Base-by-base conservation (phyloP, 345 rosid genomes). In the Citrus sp. region DNA sequence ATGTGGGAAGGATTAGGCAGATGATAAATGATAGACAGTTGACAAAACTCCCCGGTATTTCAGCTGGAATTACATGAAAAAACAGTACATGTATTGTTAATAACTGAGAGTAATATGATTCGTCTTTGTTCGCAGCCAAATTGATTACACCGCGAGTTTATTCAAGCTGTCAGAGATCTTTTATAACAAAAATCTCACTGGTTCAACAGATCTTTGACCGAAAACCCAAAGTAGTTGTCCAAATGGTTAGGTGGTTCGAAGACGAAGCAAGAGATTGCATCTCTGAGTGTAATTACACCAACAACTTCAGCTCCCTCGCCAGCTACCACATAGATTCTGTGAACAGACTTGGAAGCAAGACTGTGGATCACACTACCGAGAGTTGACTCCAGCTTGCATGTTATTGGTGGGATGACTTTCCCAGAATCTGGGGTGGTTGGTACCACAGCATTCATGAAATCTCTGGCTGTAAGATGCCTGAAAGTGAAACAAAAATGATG, bases 231-330 rank as follows among this genome's bases (percentile, higher is more conserved):
- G 84, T 81, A 88, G 79, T 79, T 82, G 54, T 92, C 96, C 27
- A 88, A 86, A 87, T 85, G 88, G 80, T 86, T 82, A 2, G 94
- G 91, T 69, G 99, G 97, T 82, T 95, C 98, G 42, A 56, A 86
- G 59, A 92, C 83, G 87, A 95, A 93, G 83, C 97, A 93, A 78
- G 98, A 89, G 74, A 93, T 95, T 66, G 93, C 98, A 80, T 93
- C 99, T 85, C 98, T 80, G 16, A 92, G 89, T 1, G 99, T 95
- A 75, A 95, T 92, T 46, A 95, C 93, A 9, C 99, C 98, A 49
- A 68, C 75, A 8, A 95, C 90, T 85, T 90, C 90, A 68, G 87
- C 85, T 65, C 79, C 90, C 35, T 80, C 76, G 7, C 75, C 89
- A 22, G 79, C 84, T 13, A 84, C 93, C 59, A 88, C 93, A 60